Evolutionary conservation across 164 flowering plant genomes (phyloP), one percentile per base, ranked within the genome.

Genomic region (Annona squamosa): DNA sequence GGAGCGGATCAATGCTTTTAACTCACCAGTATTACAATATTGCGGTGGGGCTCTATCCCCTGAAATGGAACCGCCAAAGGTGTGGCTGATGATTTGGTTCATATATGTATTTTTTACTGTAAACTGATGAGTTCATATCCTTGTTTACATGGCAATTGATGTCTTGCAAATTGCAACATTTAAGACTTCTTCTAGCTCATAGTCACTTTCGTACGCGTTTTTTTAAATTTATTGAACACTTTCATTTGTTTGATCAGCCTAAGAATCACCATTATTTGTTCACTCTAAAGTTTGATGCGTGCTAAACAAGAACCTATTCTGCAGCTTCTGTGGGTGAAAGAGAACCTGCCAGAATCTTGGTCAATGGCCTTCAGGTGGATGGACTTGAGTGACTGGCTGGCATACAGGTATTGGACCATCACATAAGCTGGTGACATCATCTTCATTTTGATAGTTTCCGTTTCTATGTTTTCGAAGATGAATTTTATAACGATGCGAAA

Each of bases 301-400:
- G 68, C 42, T 66, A n/a, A 46, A 46, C n/a, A 4, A 68, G 56
- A 18, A 37, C 59, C 26, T 46, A 46, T 52, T 69, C 73, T 83
- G 83, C 90, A 95, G 99, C 97, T 95, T 79, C 81, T 95, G 71
- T 95, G 99, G 99, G 98, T 95, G 63, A 95, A 95, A 83, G 99
- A 93, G 81, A 93, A 93, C 84, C 82, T 95, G 82, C 88, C 77
- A 82, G 98, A 93, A 76, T 88, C 99, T 68, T 95, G 99, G 98
- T 89, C 98, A 71, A 87, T 95, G 97, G 88, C 86, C 57, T 90
- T 87, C 78, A 85, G 97, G 79, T 95, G 99, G 98, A 95, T 93
- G 99, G 99, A 93, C 78, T 84, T 95, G 78, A 95, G 99, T 76
- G 99, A 95, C 80, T 95, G 99, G 99, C 76, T 95, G 79, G 87